Base-by-base conservation (phyloP, 805 yeast species). In the Sugiyamaella americana region DNA sequence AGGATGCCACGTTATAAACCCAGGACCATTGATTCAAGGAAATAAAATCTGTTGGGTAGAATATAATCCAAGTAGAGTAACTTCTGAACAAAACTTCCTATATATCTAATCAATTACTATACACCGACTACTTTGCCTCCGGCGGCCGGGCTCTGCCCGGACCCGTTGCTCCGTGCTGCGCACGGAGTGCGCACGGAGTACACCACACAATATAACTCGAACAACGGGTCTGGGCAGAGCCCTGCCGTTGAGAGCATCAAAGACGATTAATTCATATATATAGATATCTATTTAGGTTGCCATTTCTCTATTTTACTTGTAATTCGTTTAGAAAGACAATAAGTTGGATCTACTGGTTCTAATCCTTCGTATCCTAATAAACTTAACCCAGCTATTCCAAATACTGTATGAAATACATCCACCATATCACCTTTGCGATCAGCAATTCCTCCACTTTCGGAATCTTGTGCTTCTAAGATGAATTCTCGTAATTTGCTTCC, bases 381-480 rank as follows among this genome's bases (percentile, higher is more conserved):
- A 58, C 94, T 81, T 48, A 93, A 69, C 0, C 96, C 99, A 0
- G 96, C 83, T 18, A 91, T 67, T 0, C 96, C 96, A 65, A 93
- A 93, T 16, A 82, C 71, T 0, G 98, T 93, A 61, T 93, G 99
- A 61, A 79, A 93, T 0, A 93, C 93, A 61, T 93, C 99, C 1
- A 82, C 89, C 62, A 84, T 87, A 60, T 94, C 88, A 39, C 82
- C 96, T 6, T 87, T 85, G 20, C 98, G 70, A 64, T 93, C 99
- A 49, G 95, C 81, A 35, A 93, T 82, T 0, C 99, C 99, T 26
- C 99, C 99, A 10, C 68, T 70, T 5, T 75, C 78, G 1, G 62
- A 62, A 62, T 91, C 96, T 63, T 93, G 98, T 40, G 93, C 80
- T 1, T 63, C 59, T 35, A 91, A 64, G 3, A 93, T 88, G 59